phyloP scores from a whole-genome alignment of 1,284 basidiomycete species.

The Ceratobasidium sp. region DNA sequence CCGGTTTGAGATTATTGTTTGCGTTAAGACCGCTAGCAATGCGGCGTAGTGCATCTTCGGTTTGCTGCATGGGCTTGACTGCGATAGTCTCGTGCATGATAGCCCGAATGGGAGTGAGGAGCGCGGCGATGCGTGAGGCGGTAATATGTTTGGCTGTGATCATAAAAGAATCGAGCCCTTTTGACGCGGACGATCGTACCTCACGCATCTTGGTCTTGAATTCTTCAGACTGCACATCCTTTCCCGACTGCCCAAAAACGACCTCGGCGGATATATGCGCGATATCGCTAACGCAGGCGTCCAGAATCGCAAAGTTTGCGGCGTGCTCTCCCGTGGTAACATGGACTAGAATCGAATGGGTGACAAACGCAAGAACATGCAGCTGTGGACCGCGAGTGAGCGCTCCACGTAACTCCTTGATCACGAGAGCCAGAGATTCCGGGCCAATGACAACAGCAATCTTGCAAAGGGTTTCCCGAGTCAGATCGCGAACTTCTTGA shows the following conservation, averaged over 20 bases:
- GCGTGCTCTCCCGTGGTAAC: constrained; percentile 76
- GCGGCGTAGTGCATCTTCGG: constrained; percentile 90
- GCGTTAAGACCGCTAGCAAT: constrained; percentile 88
- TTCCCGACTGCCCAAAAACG: constrained; percentile 93
- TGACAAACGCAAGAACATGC: constrained; percentile 90
- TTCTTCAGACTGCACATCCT: constrained; percentile 89
- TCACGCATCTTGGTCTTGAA: constrained; percentile 97
- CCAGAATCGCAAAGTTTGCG: constrained; percentile 73
- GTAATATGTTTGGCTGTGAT: constrained; percentile 84
- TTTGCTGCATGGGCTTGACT: constrained; percentile 84
- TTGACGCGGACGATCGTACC: constrained; percentile 82
- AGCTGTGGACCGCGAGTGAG: constrained; percentile 94
- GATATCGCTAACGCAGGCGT: constrained; percentile 82
- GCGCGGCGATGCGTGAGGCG: constrained; percentile 78
- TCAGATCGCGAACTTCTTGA: constrained; percentile 93
- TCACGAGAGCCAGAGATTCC: constrained; percentile 77
- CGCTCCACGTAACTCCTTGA: constrained; percentile 87
- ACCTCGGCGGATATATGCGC: constrained; percentile 91
- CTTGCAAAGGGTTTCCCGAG: constrained; percentile 87
- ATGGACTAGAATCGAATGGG: constrained; percentile 86
- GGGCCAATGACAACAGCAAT: constrained; percentile 85
- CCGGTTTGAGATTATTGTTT: constrained; percentile 79
- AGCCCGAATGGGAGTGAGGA: constrained; percentile 86
- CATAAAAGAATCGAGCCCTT: constrained; percentile 87
- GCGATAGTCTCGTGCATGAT: constrained; percentile 91